Evolutionary conservation across 2,329 filamentous ascomycete species (phyloP).

Genomic region (Emmonsiellopsis sp.): DNA sequence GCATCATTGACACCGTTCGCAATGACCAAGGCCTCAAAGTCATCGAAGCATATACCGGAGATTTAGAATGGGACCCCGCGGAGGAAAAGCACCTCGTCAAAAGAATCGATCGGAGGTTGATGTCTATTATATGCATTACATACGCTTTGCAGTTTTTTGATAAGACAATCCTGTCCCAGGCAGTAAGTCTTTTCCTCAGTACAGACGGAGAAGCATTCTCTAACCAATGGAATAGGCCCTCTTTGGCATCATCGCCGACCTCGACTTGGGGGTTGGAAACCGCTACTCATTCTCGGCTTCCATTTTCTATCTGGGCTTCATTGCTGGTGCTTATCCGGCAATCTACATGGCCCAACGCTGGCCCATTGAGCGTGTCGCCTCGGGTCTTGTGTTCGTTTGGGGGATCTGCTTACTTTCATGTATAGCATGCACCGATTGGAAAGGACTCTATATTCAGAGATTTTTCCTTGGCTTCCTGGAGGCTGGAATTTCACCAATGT

Average conservation of each 20-base stretch:
- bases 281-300: constrained; percentile 37
- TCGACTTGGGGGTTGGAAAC: constrained; percentile 32
- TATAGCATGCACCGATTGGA: constrained; percentile 28
- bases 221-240: constrained; percentile 12
- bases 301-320: constrained; percentile 44
- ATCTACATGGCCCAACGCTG: constrained; percentile 36
- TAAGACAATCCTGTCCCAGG: constrained; percentile 47
- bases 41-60: constrained; percentile 33
- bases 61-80: constrained; percentile 32
- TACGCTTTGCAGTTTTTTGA: constrained; percentile 43
- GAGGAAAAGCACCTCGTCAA: constrained; percentile 37
- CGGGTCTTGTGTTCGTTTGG: constrained; percentile 16
- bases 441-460: constrained; percentile 57
- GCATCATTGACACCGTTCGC: constrained; percentile 26
- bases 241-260: constrained; percentile 35
- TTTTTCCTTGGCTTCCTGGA: constrained; percentile 57
- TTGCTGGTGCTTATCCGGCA: constrained; percentile 40
- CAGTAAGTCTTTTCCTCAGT: constrained; percentile 22
- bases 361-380: constrained; percentile 39
- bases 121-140: constrained; percentile 40
- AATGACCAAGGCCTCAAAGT: constrained; percentile 35
- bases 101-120: constrained; percentile 36
- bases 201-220: too few species aligned
- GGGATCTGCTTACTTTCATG: constrained; percentile 1
- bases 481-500: constrained; percentile 56